Evolutionary conservation across 192 early-diverging fungal genomes (phyloP).

Genomic region (Backusella australiensis): DNA sequence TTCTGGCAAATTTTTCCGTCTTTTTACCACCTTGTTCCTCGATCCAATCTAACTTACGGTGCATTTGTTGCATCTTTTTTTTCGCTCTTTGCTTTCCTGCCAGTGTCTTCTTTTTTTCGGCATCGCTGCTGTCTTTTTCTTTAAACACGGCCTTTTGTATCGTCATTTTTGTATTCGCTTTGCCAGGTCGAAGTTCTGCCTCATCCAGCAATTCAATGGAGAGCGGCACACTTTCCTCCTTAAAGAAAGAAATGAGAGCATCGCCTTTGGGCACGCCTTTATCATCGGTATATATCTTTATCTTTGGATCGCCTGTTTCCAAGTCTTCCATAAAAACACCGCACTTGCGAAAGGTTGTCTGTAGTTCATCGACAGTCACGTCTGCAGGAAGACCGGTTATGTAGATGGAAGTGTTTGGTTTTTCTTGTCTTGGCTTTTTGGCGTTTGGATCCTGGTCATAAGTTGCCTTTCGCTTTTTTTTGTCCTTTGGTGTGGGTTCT

Average conservation of each 20-base stretch:
- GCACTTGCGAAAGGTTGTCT: conserved; percentile 67
- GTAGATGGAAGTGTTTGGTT: conserved; percentile 81
- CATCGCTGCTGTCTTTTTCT: conserved; percentile 46
- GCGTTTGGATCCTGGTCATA: conserved; percentile 22
- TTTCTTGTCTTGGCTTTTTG: conserved; percentile 55
- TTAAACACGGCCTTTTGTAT: conserved; percentile 87
- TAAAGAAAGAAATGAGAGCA: conserved; percentile 88
- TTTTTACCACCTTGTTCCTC: conserved; percentile 69
- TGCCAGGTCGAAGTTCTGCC: conserved; percentile 69
- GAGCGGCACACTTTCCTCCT: conserved; percentile 85
- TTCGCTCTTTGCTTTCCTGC: conserved; percentile 58
- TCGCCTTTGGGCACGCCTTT: conserved; percentile 81
- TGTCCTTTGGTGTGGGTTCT: conserved; percentile 13
- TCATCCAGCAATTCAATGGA: conserved; percentile 89
- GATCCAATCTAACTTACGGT: conserved; percentile 89
- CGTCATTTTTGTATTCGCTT: conserved; percentile 55
- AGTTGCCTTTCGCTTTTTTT: conserved; percentile 54
- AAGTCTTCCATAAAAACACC: conserved; percentile 83
- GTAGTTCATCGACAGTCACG: conserved; percentile 76
- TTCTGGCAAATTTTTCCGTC: conserved; percentile 71
- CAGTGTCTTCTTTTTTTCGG: conserved; percentile 35
- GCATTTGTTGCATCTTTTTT: conserved; percentile 65
- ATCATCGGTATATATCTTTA: conserved; percentile 86
- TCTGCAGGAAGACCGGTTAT: conserved; percentile 83
- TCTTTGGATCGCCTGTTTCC: conserved; percentile 63